Evolutionary conservation across 345 rosid genomes (phyloP).

Genomic region (Brassica juncea): DNA sequence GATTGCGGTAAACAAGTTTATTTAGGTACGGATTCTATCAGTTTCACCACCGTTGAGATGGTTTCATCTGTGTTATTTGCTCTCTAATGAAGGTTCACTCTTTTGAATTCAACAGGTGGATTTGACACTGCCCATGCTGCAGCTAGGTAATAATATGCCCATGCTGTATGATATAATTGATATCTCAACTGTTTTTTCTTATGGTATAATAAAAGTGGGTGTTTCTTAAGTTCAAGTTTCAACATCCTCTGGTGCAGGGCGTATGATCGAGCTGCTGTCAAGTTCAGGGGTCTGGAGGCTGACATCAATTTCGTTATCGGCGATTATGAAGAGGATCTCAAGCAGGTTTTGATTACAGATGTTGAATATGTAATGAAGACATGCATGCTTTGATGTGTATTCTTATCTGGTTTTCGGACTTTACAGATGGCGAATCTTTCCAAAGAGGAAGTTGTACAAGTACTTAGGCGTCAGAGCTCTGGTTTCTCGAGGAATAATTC

Average conservation of each 20-base stretch:
- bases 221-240: neutral
- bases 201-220: neutral
- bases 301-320: conserved; percentile 81
- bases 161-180: neutral
- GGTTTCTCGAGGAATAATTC: conserved; percentile 93
- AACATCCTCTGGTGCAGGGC: conserved; percentile 53
- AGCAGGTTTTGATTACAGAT: conserved; percentile 56
- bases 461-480: conserved; percentile 86
- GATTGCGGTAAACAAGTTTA: conserved; percentile 97
- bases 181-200: neutral
- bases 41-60: neutral
- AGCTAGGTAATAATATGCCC: conserved; percentile 59
- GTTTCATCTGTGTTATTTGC: conserved; percentile 5
- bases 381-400: conserved; percentile 17
- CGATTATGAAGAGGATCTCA: conserved; percentile 85
- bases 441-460: conserved; percentile 94
- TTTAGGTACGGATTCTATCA: conserved; percentile 61
- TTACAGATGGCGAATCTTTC: conserved; percentile 68
- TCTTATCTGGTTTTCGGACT: conserved; percentile 20
- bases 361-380: neutral
- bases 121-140: conserved; percentile 45
- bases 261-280: conserved; percentile 95
- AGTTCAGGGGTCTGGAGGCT: conserved; percentile 86
- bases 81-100: conserved; percentile 15
- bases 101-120: conserved; percentile 34